phyloP scores from a whole-genome alignment of 352 stramenopile genomes.

The Peronospora destructor region DNA sequence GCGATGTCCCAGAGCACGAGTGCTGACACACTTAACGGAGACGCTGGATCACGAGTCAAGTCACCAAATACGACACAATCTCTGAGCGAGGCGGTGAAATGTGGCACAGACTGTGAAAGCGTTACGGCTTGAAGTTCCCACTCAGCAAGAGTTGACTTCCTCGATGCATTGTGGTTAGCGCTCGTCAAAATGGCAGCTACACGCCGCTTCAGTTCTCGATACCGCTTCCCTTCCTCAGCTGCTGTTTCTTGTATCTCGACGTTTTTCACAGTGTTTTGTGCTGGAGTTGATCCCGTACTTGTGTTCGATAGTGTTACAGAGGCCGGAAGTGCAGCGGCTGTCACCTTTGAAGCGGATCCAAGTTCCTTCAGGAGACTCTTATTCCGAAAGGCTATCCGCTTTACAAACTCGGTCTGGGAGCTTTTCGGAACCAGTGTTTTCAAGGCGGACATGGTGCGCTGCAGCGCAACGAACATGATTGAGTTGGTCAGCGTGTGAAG shows the following conservation, averaged over 20 bases:
- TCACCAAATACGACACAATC: slow-evolving; percentile 8
- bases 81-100: slow-evolving; percentile 11
- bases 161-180: background rate
- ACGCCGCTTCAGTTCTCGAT: slow-evolving; percentile 16
- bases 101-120: slow-evolving; percentile 9
- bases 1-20: slow-evolving; percentile 33
- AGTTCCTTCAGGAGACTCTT: slow-evolving; percentile 41
- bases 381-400: slow-evolving; percentile 35
- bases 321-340: slow-evolving; percentile 1
- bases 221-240: slow-evolving; percentile 1
- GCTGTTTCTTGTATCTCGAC: background rate
- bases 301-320: background rate
- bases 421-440: slow-evolving; percentile 38
- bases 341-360: slow-evolving; percentile 2
- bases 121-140: slow-evolving; percentile 14
- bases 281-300: background rate
- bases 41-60: slow-evolving; percentile 2
- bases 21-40: slow-evolving; percentile 4
- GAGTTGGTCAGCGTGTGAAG: slow-evolving; percentile 33
- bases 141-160: slow-evolving; percentile 5
- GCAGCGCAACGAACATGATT: slow-evolving; percentile 28
- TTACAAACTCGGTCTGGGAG: slow-evolving; percentile 42
- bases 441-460: slow-evolving; percentile 27
- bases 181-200: slow-evolving; percentile 15
- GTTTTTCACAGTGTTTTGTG: background rate